These are phyloP conservation scores for Kalanchoe fedtschenkoi DNA, from an alignment of 164 flowering plant species.

Conservation along the genomic window DNA sequence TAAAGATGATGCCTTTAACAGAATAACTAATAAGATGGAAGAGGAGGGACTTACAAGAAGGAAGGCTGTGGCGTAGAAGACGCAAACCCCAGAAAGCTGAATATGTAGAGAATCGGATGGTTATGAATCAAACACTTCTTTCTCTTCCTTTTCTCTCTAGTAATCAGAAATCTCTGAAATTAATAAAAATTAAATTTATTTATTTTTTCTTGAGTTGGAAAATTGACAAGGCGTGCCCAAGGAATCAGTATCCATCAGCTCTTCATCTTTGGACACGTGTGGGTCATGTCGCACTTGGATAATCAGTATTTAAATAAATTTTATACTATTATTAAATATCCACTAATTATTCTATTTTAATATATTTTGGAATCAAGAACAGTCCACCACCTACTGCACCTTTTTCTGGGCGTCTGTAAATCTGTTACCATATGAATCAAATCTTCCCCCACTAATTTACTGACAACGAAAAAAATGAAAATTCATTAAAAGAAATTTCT, in stretches of 20 bases:
- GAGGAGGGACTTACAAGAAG: not conserved
- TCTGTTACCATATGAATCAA: not conserved
- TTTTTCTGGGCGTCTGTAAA: not conserved
- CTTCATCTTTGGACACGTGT: constrained; percentile 3
- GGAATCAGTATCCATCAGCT: not conserved
- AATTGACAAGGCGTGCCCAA: constrained; percentile 3
- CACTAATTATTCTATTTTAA: not conserved
- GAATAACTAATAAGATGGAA: not conserved
- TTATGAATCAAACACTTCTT: constrained; percentile 3
- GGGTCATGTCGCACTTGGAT: not conserved
- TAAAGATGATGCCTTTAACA: not conserved
- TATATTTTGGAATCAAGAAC: not conserved
- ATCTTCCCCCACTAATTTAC: not conserved
- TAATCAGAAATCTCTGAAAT: constrained; percentile 2
- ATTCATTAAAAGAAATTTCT: too few species aligned
- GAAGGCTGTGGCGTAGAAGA: constrained; percentile 4
- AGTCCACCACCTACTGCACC: constrained; percentile 6
- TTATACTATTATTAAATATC: too few species aligned
- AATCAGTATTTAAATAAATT: too few species aligned
- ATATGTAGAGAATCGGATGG: constrained; percentile 3
- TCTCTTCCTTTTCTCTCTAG: not conserved
- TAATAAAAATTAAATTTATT: not conserved
- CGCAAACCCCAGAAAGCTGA: constrained; percentile 2
- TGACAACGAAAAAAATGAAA: too few species aligned
- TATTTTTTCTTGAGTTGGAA: not conserved